Percentiles rank a stretch among this genome's conserved stretches.
Evolutionary conservation across 176 grass and related monocot genomes (phyloP).

Genomic region (Hsuehochloa calcarea): DNA sequence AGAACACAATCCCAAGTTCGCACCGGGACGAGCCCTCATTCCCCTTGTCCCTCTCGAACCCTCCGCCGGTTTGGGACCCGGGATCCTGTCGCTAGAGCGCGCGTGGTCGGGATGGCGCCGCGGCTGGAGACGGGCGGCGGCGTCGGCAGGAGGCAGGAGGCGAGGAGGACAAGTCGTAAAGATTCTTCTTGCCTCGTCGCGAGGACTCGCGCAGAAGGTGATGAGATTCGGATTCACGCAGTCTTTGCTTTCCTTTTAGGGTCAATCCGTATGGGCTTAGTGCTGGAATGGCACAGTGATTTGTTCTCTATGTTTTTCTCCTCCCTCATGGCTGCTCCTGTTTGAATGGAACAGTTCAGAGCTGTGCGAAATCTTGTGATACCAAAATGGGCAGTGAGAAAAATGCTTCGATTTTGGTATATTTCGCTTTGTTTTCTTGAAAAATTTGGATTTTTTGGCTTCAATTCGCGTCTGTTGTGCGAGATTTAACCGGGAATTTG

Average conservation of each 20-base stretch:
- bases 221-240: background rate
- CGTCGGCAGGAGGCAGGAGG: background rate
- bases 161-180: background rate
- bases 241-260: background rate
- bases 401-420: background rate
- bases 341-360: conserved; percentile 19
- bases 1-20: conserved; percentile 10
- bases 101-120: background rate
- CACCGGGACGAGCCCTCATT: background rate
- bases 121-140: background rate
- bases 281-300: background rate
- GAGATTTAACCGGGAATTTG: background rate
- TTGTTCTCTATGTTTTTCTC: background rate
- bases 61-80: background rate
- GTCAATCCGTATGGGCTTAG: background rate
- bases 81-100: background rate
- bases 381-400: background rate
- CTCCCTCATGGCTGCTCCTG: background rate
- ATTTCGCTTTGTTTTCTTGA: background rate
- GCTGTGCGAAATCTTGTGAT: background rate
- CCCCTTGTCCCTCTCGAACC: conserved; percentile 12
- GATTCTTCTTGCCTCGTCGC: background rate
- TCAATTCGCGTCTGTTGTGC: background rate
- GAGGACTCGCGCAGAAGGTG: conserved; percentile 19
- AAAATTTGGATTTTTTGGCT: background rate